phyloP scores from a whole-genome alignment of 768 basidiomycete genomes.

The Kwoniella dendrophila region DNA sequence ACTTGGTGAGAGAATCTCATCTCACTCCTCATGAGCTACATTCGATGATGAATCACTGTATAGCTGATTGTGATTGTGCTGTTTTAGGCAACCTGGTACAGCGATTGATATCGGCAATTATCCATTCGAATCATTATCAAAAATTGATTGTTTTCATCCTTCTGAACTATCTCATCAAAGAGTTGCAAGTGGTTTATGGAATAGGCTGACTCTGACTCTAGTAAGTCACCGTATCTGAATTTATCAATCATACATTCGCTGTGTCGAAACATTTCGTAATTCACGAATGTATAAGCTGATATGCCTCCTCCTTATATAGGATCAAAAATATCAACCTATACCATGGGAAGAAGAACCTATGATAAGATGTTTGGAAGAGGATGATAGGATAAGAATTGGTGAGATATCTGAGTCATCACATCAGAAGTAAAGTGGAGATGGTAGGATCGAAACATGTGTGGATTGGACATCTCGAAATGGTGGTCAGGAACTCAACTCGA shows the following conservation, averaged over 20 bases:
- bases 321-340: constrained; percentile 38
- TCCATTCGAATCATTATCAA: constrained; percentile 44
- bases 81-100: constrained; percentile 39
- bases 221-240: constrained; percentile 21
- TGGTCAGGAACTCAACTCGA: too few species aligned
- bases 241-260: not conserved
- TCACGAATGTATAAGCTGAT: not conserved
- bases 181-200: constrained; percentile 53
- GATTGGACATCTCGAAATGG: too few species aligned
- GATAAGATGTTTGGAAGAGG: constrained; percentile 45
- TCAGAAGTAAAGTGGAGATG: too few species aligned
- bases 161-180: constrained; percentile 42
- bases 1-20: constrained; percentile 30
- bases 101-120: constrained; percentile 42
- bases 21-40: not conserved
- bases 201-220: constrained; percentile 36
- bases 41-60: not conserved
- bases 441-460: too few species aligned
- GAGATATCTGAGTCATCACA: not conserved
- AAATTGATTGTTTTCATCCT: constrained; percentile 53
- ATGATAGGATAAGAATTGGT: constrained; percentile 34
- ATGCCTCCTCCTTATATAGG: constrained; percentile 4
- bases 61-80: not conserved
- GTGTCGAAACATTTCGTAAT: not conserved
- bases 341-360: constrained; percentile 41